Evolutionary conservation across 2,329 filamentous ascomycete genomes (phyloP), one percentile per base, ranked within the genome.

Genomic region (Pezizomycotina sp.): DNA sequence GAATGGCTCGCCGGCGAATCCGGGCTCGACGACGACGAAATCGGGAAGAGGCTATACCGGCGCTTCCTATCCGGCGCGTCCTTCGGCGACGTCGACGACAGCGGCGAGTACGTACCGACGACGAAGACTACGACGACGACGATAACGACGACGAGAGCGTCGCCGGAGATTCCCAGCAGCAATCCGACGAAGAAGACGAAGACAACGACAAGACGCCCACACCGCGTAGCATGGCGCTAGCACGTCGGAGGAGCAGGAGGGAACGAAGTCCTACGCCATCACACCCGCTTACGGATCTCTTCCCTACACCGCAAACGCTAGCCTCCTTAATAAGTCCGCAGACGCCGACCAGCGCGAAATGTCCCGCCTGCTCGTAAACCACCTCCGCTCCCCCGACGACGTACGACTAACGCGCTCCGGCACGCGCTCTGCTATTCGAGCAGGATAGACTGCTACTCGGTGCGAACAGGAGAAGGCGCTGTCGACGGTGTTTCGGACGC

Each of bases 381-480:
- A 92, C 55, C 65, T 95, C 1, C 63, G 68, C 38, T 74, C 71
- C 41, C 63, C 74, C 16, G 66, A 64, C 13, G 74, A 86, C 38
- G n/a, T n/a, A n/a, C n/a, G n/a, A n/a, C 64, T 93, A 60, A 98
- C 89, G 2, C 74, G 89, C 25, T 79, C 80, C 9, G 72, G 71
- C 31, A 93, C 79, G 58, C 68, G 27, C 19, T 4, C 28, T 41
- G 6, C 20, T 40, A 6, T 30, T 36, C 14, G 31, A 38, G n/a
- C n/a, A n/a, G n/a, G n/a, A n/a, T n/a, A n/a, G n/a, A n/a, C n/a
- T n/a, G n/a, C n/a, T n/a, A n/a, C n/a, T n/a, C n/a, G n/a, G n/a
- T n/a, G 58, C 24, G 61, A 57, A 7, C 68, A 69, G 12, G 71
- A 77, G 46, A 69, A 74, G 49, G 65, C 68, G n/a, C 61, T 48